Evolutionary conservation across 257 asterid genomes (phyloP).

Genomic region (Nicotiana noctiflora): DNA sequence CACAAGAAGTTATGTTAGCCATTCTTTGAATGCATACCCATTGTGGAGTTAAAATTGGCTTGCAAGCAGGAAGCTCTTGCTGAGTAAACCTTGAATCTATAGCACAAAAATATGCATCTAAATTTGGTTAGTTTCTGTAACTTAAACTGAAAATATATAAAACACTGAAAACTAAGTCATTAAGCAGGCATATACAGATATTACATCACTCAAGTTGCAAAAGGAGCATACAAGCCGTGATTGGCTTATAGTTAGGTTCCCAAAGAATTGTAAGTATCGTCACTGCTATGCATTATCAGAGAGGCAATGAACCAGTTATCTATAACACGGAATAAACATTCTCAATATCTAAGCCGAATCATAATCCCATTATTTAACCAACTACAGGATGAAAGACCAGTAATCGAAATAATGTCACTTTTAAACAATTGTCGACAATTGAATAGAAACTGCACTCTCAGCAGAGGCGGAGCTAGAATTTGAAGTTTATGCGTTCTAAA

Average conservation of each 20-base stretch:
- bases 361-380: not conserved
- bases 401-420: not conserved
- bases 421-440: not conserved
- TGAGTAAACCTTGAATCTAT: slow-evolving; percentile 92
- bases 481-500: no score
- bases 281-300: not conserved
- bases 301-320: not conserved
- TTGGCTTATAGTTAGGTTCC: not conserved
- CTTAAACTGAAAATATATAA: not conserved
- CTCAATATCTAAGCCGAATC: not conserved
- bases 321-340: not conserved
- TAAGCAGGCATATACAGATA: not conserved
- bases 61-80: slow-evolving; percentile 97
- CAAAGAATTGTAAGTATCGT: not conserved
- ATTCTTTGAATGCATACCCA: slow-evolving; percentile 33
- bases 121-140: not conserved
- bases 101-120: not conserved
- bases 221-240: not conserved
- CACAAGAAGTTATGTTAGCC: not conserved
- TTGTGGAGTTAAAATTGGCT: slow-evolving; percentile 86
- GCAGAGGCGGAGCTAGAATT: not conserved
- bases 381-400: not conserved
- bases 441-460: not conserved
- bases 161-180: not conserved
- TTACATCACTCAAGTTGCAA: not conserved